Conservation (phyloP, 1,284 basidiomycete genomes). For the Pseudozyma thailandica region DNA sequence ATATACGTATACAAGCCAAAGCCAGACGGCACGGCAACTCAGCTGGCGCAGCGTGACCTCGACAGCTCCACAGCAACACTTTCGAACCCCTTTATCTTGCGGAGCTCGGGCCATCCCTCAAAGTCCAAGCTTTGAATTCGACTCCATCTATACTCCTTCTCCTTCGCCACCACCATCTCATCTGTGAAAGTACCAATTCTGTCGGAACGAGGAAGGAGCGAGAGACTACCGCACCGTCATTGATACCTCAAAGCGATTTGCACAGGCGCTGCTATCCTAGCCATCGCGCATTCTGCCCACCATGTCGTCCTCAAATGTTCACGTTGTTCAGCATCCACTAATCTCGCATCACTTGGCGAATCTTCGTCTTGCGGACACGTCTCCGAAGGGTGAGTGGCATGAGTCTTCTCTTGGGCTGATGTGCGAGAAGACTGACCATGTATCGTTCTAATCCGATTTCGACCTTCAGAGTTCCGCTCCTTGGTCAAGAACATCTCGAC, state of each 20-base stretch:
- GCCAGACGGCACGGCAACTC: not conserved
- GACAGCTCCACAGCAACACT: conserved; percentile 23
- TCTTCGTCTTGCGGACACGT: conserved; percentile 55
- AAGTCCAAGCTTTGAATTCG: too few relatives aligned
- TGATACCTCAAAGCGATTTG: too few relatives aligned
- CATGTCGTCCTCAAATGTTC: conserved; percentile 44
- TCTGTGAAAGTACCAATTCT: too few relatives aligned
- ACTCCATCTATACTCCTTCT: not conserved
- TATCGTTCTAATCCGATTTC: not conserved
- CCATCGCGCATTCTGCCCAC: not conserved
- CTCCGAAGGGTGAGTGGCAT: conserved; percentile 52
- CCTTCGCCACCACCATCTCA: not conserved
- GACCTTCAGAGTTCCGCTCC: conserved; percentile 57
- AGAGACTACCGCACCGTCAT: too few relatives aligned
- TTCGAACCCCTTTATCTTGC: conserved; percentile 1
- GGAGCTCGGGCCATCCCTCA: too few relatives aligned
- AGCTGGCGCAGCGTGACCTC: not conserved
- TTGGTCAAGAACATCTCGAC: conserved; percentile 51
- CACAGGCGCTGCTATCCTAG: too few relatives aligned
- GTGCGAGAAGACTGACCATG: not conserved
- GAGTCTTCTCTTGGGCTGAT: not conserved
- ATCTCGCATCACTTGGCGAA: conserved; percentile 56
- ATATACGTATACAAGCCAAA: not conserved
- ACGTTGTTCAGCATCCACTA: conserved; percentile 56
- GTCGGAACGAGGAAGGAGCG: too few relatives aligned